phyloP scores from a whole-genome alignment of 345 rosid genomes.

The Psidium guajava region DNA sequence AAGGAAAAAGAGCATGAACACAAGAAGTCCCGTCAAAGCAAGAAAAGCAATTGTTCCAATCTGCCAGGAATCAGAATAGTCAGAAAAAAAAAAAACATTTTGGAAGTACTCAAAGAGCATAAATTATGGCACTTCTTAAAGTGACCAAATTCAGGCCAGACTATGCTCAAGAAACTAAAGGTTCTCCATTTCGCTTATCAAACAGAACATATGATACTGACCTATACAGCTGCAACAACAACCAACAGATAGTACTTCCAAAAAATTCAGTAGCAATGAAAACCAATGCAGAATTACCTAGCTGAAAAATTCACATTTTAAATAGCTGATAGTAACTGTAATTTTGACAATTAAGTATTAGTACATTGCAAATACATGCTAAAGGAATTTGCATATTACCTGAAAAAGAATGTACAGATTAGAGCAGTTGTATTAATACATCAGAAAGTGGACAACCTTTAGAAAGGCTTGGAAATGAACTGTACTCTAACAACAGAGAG shows the following conservation, averaged over 20 bases:
- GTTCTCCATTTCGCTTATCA: background rate
- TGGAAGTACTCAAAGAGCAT: background rate
- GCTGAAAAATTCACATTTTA: too few species aligned
- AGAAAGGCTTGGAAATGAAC: background rate
- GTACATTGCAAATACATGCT: background rate
- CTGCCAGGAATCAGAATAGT: too few species aligned
- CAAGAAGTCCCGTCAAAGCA: too few species aligned
- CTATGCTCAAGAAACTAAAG: background rate
- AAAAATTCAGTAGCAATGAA: too few species aligned
- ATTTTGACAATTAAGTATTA: background rate
- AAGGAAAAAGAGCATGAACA: too few species aligned
- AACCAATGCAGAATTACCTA: too few species aligned
- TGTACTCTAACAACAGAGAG: background rate
- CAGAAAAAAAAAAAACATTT: conserved; percentile 5
- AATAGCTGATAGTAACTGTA: too few species aligned
- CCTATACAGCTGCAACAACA: background rate
- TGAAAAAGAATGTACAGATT: background rate
- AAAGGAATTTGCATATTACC: background rate
- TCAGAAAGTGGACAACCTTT: background rate
- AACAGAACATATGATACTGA: background rate
- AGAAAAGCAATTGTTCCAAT: too few species aligned
- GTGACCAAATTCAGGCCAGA: background rate
- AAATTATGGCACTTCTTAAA: background rate
- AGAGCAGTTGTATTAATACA: background rate
- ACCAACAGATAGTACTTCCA: background rate